Base-by-base conservation (phyloP, 805 yeast genomes). In the Starmerella bombicola region DNA sequence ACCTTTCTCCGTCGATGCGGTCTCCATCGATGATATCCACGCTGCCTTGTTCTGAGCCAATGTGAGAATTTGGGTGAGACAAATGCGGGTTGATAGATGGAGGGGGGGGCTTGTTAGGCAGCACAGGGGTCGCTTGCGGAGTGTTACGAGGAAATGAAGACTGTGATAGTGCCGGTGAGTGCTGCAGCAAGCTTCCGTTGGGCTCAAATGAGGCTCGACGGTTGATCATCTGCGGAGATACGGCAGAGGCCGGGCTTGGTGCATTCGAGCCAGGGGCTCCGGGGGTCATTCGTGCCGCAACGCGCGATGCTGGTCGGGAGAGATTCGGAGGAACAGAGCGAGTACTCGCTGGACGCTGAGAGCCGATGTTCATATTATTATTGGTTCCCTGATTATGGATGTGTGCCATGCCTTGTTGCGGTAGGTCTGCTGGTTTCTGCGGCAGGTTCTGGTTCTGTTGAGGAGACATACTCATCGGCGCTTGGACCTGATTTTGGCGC, bases 151-250 rank as follows among this genome's bases (percentile, higher is more conserved):
- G 18, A 26, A 33, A 26, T 3, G 41, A 38, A 16, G 26, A 40
- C 17, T 43, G 46, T 1, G 43, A 39, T 12, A 43, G 24, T 2
- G 39, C 42, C 19, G 46, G 46, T 20, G 43, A 38, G n/a, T 26
- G 46, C 25, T 39, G 40, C 34, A 43, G 30, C 3, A 38, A 29
- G 15, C 45, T 38, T 18, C 40, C 39, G 20, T 35, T 19, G 20
- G 37, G 42, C 12, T 42, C 42, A 2, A 24, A 32, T 10, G 42
- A 37, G 3, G 36, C 34, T 20, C 30, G 17, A 15, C 37, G 33
- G 6, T 21, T 19, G 5, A 31, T 19, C 29, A 37, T 18, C 24
- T 32, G 43, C 15, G 47, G 36, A 1, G 44, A 36, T 15, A 31
- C 30, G 3, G 35, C 30, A 19, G 26, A 25, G 12, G 39, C 32